A percentile compares a stretch with the other conserved stretches of the same genome.
phyloP scores from a whole-genome alignment of 345 rosid species.

The Mallotus nudiflorus region DNA sequence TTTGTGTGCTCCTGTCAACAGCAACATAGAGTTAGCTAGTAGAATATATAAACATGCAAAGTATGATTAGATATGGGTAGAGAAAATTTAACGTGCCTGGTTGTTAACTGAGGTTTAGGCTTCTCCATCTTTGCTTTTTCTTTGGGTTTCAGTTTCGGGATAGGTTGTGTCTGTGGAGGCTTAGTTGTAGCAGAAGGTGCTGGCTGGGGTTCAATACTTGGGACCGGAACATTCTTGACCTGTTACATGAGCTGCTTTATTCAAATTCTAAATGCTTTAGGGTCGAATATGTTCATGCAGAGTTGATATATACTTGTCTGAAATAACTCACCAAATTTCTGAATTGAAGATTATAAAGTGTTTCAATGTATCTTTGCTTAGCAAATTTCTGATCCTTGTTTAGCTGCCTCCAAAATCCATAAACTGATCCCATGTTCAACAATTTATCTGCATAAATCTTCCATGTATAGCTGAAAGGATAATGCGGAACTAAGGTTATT shows the following conservation, averaged over 20 bases:
- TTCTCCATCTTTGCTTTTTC: neutral
- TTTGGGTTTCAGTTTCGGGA: constrained; percentile 10
- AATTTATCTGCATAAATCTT: constrained; percentile 67
- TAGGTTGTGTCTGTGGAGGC: constrained; percentile 6
- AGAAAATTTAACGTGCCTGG: constrained; percentile 15
- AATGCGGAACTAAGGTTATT: neutral
- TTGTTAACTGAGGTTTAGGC: constrained; percentile 1
- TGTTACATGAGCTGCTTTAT: constrained; percentile 20
- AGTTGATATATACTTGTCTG: neutral
- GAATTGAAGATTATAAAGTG: constrained; percentile 71
- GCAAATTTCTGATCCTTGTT: constrained; percentile 75
- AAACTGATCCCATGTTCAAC: constrained; percentile 78
- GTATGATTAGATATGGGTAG: neutral
- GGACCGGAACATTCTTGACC: constrained; percentile 59
- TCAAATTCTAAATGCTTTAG: too few relatives aligned
- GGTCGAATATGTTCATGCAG: neutral
- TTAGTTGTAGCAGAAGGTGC: constrained; percentile 19
- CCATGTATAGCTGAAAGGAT: constrained; percentile 79
- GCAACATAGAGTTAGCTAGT: neutral
- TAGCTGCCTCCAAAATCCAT: constrained; percentile 79
- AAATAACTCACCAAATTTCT: constrained; percentile 56
- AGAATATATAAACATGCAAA: neutral
- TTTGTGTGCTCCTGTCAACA: neutral
- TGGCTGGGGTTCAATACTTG: constrained; percentile 34
- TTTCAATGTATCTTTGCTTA: constrained; percentile 67